Evolutionary conservation across 2,329 filamentous ascomycete genomes (phyloP).

Genomic region (Talaromyces verruculosus): DNA sequence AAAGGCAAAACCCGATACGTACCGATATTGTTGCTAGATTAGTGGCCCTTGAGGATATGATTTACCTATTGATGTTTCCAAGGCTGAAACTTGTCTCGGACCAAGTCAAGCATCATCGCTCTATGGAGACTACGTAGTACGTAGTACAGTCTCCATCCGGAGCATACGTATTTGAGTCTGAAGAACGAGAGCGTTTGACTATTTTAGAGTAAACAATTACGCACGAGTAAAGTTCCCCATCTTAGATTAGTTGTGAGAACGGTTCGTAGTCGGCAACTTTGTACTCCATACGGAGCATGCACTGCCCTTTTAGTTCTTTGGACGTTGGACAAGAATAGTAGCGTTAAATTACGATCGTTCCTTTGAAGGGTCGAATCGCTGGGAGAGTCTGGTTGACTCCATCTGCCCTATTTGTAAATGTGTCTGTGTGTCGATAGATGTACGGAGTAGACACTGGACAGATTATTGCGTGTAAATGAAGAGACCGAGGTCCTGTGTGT

Average conservation of each 20-base stretch:
- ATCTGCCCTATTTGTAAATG: neutral
- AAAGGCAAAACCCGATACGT: neutral
- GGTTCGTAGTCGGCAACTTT: slow-evolving; percentile 1
- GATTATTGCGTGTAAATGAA: neutral
- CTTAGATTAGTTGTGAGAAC: neutral
- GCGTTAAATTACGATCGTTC: neutral
- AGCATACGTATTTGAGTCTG: neutral
- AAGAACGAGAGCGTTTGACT: neutral
- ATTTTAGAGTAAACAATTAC: neutral
- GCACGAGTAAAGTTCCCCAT: neutral
- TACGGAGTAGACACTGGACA: too few species aligned
- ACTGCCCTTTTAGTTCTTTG: neutral
- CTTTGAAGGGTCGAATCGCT: neutral
- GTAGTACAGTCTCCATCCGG: neutral
- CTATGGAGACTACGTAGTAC: neutral
- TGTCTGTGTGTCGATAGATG: neutral
- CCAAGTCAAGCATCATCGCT: neutral
- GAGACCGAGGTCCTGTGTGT: neutral
- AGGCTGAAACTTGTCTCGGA: neutral
- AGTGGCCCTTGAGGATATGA: neutral
- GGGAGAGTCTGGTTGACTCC: neutral
- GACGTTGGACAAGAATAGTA: neutral
- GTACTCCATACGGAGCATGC: neutral
- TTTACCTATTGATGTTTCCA: neutral
- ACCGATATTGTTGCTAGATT: neutral